Percentiles rank a stretch among this genome's conserved stretches.
phyloP scores from a whole-genome alignment of 2,329 filamentous ascomycete species.

The Pseudohalonectria lignicola region DNA sequence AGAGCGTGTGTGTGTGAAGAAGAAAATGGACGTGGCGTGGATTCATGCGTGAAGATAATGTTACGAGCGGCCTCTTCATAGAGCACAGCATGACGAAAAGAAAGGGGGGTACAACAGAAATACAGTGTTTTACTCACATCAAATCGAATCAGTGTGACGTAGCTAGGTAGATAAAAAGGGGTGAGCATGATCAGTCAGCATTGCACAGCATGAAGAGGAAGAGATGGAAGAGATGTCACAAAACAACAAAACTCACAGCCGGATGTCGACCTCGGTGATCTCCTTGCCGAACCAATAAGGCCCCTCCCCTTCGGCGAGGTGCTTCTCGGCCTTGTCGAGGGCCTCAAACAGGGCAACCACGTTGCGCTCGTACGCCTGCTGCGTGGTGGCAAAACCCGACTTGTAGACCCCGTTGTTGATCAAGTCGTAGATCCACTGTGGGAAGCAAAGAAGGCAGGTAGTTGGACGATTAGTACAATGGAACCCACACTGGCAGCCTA shows the following conservation, averaged over 20 bases:
- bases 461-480: not conserved
- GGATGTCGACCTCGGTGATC: conserved; percentile 73
- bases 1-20: not conserved
- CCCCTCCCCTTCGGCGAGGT: conserved; percentile 40
- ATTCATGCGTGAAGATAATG: not conserved
- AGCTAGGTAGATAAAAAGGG: too few species aligned
- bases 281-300: conserved; percentile 66
- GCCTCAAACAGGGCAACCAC: conserved; percentile 61
- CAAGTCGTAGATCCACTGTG: conserved; percentile 60
- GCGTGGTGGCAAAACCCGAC: conserved; percentile 74
- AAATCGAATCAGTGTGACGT: conserved; percentile 61
- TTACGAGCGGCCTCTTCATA: too few species aligned
- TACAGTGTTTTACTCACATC: conserved; percentile 30
- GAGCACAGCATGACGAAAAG: not conserved
- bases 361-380: conserved; percentile 71
- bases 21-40: not conserved
- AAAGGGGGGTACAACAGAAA: not conserved
- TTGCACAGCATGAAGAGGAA: not conserved
- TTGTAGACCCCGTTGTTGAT: conserved; percentile 67
- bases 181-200: too few species aligned
- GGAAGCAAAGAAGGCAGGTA: not conserved
- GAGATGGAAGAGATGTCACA: not conserved
- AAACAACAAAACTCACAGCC: conserved; percentile 37
- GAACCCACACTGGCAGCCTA: too few species aligned
- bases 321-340: conserved; percentile 65